Base-by-base conservation (phyloP, 192 early-diverging fungal genomes). In the Funneliformis geosporum region DNA sequence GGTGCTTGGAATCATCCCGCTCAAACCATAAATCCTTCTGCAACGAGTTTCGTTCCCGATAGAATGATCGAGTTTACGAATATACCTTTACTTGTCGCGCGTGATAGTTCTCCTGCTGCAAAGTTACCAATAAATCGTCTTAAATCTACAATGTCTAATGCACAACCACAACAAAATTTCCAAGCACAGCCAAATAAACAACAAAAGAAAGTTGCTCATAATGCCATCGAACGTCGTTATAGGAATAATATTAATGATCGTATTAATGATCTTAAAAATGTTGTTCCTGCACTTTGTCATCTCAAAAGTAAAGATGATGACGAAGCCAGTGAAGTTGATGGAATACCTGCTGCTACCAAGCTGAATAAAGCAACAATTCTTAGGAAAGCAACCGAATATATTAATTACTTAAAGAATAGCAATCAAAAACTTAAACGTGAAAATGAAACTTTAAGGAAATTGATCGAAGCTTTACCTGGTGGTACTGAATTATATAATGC, bases 221-320 rank as follows among this genome's bases (percentile, higher is more conserved):
- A 97, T 77, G 96, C 95, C 3, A 97, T 98, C 42, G 97, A 98
- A 83, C 90, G 93, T 39, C 89, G 94, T 61, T 98, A 98, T 84
- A 90, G 97, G 72, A 97, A 97, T 85, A 98, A 98, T 87, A 96
- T 98, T 82, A 98, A 98, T 87, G 94, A 97, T 79, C 90, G 97
- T 27, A 97, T 98, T 60, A 85, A 90, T 50, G 95, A 97, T 59
- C 87, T 98, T 14, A 93, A 93, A 73, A 89, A 91, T 73, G 90
- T 92, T 0, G 94, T 98, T 16, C 97, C 97, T 4, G 95, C 95
- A 1, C 86, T 98, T 10, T 85, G 88, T 25, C 84, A 91, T 72
- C 83, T 80, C 38, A 89, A 86, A 69, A 83, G 86, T 60, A 88
- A 88, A 67, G 89, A 87, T n/a, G 88, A 90, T 7, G 89, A 89